Percentiles rank a stretch among this genome's conserved stretches.
These are phyloP conservation scores for Saturnispora sekii DNA, from an alignment of 805 yeast genomes.

Conservation along the genomic window DNA sequence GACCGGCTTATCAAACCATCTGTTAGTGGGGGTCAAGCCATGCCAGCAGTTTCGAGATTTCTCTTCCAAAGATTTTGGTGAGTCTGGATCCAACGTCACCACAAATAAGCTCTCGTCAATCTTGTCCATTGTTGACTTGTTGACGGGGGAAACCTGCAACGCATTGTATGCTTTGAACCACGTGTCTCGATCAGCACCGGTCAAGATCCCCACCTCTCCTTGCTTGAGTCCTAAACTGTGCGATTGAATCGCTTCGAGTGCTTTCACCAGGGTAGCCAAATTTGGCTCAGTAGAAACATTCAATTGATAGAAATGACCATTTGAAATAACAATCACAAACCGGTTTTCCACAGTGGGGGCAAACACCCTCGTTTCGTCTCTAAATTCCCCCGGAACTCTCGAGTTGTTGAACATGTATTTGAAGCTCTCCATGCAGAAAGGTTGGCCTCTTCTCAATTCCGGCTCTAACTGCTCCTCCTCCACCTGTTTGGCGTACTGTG, in stretches of 20 bases:
- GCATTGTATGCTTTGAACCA: conserved; percentile 57
- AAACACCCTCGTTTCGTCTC: conserved; percentile 48
- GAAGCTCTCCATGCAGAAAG: conserved; percentile 94
- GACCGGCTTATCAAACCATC: conserved; percentile 90
- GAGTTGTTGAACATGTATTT: conserved; percentile 83
- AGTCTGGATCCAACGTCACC: conserved; percentile 62
- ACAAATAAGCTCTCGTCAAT: conserved; percentile 76
- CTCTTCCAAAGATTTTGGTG: conserved; percentile 72
- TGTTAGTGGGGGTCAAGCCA: conserved; percentile 76
- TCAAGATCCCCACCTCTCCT: conserved; percentile 60
- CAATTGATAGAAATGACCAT: conserved; percentile 76
- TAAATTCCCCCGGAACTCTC: conserved; percentile 60
- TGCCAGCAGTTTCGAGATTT: conserved; percentile 86
- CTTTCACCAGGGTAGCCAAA: conserved; percentile 42
- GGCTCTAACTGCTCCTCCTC: conserved; percentile 71
- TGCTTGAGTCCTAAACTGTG: conserved; percentile 25
- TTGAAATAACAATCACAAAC: conserved; percentile 61
- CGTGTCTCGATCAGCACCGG: conserved; percentile 77
- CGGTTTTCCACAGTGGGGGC: conserved; percentile 40
- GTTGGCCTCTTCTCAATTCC: conserved; percentile 61
- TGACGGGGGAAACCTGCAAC: conserved; percentile 50
- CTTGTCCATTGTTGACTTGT: conserved; percentile 49
- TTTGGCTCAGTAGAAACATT: conserved; percentile 45
- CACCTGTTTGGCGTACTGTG: conserved; percentile 55
- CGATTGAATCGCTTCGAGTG: conserved; percentile 46